Conservation (phyloP, 164 flowering plant species). For the Vitis labrusca region DNA sequence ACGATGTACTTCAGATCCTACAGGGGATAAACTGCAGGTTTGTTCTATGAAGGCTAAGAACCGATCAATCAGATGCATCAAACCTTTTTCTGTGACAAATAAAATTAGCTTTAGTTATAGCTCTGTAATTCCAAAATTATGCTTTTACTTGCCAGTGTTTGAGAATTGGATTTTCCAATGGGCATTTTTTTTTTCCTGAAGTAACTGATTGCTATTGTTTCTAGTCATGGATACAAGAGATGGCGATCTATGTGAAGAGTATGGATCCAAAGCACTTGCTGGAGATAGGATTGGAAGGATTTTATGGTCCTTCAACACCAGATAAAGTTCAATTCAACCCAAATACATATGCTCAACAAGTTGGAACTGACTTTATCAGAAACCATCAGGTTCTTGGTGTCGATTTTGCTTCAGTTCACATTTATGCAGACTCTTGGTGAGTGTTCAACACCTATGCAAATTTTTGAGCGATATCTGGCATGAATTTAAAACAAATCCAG, state of each 20-base stretch:
- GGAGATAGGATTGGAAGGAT: conserved; percentile 89
- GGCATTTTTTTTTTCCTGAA: background rate
- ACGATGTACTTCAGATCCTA: conserved; percentile 70
- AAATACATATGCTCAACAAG: conserved; percentile 66
- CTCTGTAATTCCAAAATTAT: background rate
- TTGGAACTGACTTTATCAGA: conserved; percentile 89
- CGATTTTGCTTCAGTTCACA: conserved; percentile 93
- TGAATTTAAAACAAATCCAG: too few relatives aligned
- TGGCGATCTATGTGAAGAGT: conserved; percentile 75
- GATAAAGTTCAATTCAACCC: conserved; percentile 68
- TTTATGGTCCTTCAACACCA: conserved; percentile 81
- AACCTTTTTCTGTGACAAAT: too few relatives aligned
- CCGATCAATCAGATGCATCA: too few relatives aligned
- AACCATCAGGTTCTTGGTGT: conserved; percentile 74
- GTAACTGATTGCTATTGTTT: background rate
- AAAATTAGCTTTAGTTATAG: too few relatives aligned
- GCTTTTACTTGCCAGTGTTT: background rate
- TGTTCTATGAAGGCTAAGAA: conserved; percentile 6
- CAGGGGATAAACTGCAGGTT: conserved; percentile 82
- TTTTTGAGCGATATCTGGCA: background rate
- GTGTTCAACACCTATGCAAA: background rate
- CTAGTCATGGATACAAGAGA: conserved; percentile 82
- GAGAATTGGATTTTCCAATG: background rate
- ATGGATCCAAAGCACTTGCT: conserved; percentile 76
- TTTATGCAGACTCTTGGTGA: conserved; percentile 84